These are phyloP conservation scores for Acanthamoeba polyphaga DNA, from an alignment of 208 protist genomes.

Conservation along the genomic window DNA sequence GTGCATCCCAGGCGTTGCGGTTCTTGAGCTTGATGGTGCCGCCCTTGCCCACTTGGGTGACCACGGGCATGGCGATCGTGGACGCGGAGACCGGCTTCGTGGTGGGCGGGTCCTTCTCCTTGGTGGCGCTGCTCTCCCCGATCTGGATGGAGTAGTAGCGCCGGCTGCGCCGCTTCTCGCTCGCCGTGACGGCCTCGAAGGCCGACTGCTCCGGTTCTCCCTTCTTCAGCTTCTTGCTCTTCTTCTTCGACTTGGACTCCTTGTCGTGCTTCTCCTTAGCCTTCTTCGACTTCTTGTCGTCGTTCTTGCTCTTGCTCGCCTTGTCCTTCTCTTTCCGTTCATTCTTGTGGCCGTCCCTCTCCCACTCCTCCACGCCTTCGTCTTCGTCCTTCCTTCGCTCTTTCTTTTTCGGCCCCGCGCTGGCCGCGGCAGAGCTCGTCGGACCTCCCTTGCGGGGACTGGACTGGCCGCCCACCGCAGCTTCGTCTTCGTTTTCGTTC, in stretches of 20 bases:
- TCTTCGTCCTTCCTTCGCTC: conserved; percentile 27
- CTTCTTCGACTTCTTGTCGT: conserved; percentile 41
- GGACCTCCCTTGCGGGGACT: neutral
- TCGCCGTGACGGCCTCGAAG: neutral
- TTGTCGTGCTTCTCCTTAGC: neutral
- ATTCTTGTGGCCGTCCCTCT: conserved; percentile 7
- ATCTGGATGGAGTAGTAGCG: conserved; percentile 51
- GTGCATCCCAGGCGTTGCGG: neutral
- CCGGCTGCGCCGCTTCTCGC: conserved; percentile 24
- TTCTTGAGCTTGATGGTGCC: neutral
- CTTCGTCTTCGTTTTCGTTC: conserved; percentile 4
- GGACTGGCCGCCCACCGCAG: neutral
- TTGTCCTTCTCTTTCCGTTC: neutral
- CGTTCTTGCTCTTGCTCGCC: neutral
- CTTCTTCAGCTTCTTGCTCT: conserved; percentile 8
- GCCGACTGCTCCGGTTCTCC: neutral
- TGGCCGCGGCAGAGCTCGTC: neutral
- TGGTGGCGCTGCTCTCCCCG: neutral
- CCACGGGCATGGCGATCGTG: conserved; percentile 28
- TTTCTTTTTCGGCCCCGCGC: conserved; percentile 21
- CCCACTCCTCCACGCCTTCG: conserved; percentile 4
- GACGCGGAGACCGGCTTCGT: conserved; percentile 13
- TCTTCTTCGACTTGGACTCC: neutral
- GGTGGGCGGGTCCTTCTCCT: neutral
- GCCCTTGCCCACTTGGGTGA: neutral